These are phyloP conservation scores for Yamadazyma siamensis DNA, from an alignment of 1,139 yeast genomes.

Conservation along the genomic window DNA sequence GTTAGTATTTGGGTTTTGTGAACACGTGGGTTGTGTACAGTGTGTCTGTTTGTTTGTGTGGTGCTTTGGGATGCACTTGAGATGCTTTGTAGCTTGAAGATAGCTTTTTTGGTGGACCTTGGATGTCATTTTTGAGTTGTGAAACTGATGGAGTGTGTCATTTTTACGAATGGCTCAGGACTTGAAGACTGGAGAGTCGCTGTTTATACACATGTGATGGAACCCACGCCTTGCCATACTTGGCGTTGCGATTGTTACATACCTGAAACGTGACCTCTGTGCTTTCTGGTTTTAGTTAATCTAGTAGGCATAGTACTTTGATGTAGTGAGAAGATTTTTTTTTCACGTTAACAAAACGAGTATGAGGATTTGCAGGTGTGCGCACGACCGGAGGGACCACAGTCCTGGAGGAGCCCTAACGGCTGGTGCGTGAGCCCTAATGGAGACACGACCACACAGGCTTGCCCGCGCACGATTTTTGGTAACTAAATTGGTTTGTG, in stretches of 20 bases:
- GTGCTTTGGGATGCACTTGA: background rate
- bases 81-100: background rate
- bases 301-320: slow-evolving; percentile 90
- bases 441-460: too few relatives aligned
- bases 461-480: too few relatives aligned
- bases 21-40: background rate
- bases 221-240: too few relatives aligned
- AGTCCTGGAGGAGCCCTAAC: slow-evolving; percentile 4
- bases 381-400: slow-evolving; percentile 3
- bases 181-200: too few relatives aligned
- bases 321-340: slow-evolving; percentile 6
- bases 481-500: too few relatives aligned
- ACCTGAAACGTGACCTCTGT: slow-evolving; percentile 99
- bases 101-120: background rate
- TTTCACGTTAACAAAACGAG: slow-evolving; percentile 4
- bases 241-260: too few relatives aligned
- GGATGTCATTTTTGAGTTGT: too few relatives aligned
- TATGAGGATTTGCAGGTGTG: background rate
- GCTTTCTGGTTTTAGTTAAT: slow-evolving; percentile 99
- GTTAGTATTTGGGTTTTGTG: slow-evolving; percentile 38
- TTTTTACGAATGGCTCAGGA: too few relatives aligned
- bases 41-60: background rate
- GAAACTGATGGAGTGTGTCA: too few relatives aligned
- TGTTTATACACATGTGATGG: too few relatives aligned
- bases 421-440: slow-evolving; percentile 3